Evolutionary conservation across 371 early-diverging fungal genomes (phyloP).

Genomic region (Entomophthora muscae): DNA sequence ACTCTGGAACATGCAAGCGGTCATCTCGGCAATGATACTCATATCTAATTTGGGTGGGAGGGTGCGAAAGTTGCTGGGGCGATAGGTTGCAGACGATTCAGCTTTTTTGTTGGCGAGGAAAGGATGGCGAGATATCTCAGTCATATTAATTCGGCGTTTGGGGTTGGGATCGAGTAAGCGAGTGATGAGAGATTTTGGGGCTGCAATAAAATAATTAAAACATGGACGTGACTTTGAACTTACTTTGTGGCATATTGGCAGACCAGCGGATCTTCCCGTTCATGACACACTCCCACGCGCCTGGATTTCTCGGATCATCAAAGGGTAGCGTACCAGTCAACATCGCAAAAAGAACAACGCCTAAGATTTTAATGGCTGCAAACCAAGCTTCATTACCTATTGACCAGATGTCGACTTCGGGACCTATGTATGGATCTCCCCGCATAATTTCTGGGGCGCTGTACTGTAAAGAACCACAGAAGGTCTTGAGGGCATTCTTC

Average conservation of each 20-base stretch:
- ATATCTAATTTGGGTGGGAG: not conserved
- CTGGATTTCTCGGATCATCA: slow-evolving; percentile 10
- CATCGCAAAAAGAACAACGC: slow-evolving; percentile 12
- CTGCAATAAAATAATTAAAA: not conserved
- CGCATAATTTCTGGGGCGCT: slow-evolving; percentile 10
- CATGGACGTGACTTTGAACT: not conserved
- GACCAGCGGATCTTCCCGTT: slow-evolving; percentile 4
- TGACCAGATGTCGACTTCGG: slow-evolving; percentile 12
- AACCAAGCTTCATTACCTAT: slow-evolving; percentile 3
- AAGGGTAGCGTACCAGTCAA: slow-evolving; percentile 10
- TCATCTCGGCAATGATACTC: slow-evolving; percentile 3
- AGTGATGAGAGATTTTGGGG: not conserved
- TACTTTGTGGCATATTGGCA: not conserved
- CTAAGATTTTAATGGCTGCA: not conserved
- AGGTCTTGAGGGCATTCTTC: slow-evolving; percentile 7
- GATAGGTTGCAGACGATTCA: not conserved
- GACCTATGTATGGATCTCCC: slow-evolving; percentile 12
- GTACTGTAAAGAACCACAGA: slow-evolving; percentile 11
- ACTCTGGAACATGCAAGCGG: slow-evolving; percentile 8
- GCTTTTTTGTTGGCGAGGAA: not conserved
- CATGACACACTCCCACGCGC: slow-evolving; percentile 10
- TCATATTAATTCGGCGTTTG: slow-evolving; percentile 4
- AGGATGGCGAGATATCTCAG: slow-evolving; percentile 1
- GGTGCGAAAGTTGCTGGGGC: not conserved
- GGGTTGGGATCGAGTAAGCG: slow-evolving; percentile 6